Conservation (phyloP, 805 yeast species). For the Barnettozyma sp. region DNA sequence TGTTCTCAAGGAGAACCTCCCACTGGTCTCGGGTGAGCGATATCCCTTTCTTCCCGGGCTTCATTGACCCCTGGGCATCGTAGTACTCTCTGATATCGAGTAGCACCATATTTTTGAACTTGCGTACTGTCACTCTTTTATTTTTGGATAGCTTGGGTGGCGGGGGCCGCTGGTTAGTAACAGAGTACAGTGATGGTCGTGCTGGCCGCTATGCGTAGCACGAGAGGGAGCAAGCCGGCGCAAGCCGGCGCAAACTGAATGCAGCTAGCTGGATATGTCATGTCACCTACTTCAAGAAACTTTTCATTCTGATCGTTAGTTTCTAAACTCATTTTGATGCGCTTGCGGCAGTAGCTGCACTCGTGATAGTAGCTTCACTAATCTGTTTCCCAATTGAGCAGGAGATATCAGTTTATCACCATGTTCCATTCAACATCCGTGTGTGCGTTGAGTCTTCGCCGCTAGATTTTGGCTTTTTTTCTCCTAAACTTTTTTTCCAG, state of each 20-base stretch:
- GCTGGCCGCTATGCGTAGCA: no score
- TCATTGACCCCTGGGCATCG: conserved; percentile 49
- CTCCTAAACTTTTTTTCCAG: no score
- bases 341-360: no score
- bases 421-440: no score
- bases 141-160: conserved; percentile 50
- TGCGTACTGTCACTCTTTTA: conserved; percentile 68
- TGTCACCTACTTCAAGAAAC: conserved; percentile 7
- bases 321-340: conserved; percentile 3
- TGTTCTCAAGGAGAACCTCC: conserved; percentile 39
- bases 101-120: conserved; percentile 57
- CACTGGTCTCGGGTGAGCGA: conserved; percentile 53
- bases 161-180: conserved; percentile 4
- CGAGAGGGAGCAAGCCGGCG: no score
- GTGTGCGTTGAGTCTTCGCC: no score
- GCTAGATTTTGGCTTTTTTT: no score
- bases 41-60: conserved; percentile 79
- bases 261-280: no score
- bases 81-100: conserved; percentile 86
- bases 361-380: no score
- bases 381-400: no score
- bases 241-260: no score
- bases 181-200: not conserved
- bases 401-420: no score
- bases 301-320: conserved; percentile 8